Conservation (phyloP, 441 rosid species). For the Mallotus repandus region DNA sequence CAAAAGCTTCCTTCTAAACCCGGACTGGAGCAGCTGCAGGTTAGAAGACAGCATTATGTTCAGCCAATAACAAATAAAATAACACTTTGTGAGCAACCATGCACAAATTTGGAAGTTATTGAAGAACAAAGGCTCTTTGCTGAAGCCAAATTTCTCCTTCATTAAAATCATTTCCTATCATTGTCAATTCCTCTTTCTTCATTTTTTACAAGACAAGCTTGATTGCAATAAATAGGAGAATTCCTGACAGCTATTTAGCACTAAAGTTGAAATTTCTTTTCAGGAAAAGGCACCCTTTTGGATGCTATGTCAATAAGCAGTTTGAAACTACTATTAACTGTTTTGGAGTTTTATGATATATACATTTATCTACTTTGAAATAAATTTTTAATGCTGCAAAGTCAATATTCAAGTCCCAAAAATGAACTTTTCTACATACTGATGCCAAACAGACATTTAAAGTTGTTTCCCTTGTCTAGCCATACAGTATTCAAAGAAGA, state of each 20-base stretch:
- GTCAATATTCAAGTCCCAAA: too few relatives aligned
- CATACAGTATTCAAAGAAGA: neutral
- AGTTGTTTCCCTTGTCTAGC: neutral
- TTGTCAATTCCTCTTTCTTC: neutral
- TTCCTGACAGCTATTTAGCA: neutral
- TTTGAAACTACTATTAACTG: neutral
- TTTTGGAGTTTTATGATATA: neutral
- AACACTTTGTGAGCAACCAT: neutral
- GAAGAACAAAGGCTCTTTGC: neutral
- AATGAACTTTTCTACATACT: too few relatives aligned
- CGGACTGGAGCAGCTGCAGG: conserved; percentile 38
- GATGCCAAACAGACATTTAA: too few relatives aligned
- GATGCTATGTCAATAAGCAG: neutral
- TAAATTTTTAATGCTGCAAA: too few relatives aligned
- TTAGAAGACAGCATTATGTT: conserved; percentile 13
- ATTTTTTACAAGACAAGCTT: neutral
- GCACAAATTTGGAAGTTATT: conserved; percentile 2
- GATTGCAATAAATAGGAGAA: neutral
- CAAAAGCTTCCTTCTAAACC: conserved; percentile 38
- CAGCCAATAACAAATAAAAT: conserved; percentile 1
- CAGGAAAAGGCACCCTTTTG: neutral
- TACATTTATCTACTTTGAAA: neutral
- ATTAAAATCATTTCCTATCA: neutral
- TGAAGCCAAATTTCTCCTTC: neutral
- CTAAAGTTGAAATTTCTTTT: neutral